Base-by-base conservation (phyloP, 2,329 filamentous ascomycete species). In the Penicillium sp. region DNA sequence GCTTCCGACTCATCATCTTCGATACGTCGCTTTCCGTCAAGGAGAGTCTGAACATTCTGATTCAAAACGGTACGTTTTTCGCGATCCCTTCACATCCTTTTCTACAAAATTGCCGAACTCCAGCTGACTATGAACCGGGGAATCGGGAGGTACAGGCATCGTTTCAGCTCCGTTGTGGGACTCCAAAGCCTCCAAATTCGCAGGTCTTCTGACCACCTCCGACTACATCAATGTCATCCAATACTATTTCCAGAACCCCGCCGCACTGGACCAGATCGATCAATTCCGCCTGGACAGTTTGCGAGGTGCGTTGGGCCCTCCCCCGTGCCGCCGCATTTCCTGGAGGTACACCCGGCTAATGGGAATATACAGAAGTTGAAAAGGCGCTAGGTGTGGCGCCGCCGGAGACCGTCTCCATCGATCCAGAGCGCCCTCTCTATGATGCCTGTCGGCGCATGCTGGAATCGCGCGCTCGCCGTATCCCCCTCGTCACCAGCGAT, bases 221-320 rank as follows among this genome's bases (percentile, higher is more conserved):
- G 94, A 99, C 78, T 99, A 94, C 75, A 95, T 99, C 78, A 99
- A 99, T 71, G 89, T 99, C 57, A 96, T 99, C 41, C 93, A 97
- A 75, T 99, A 99, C 78, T 97, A 99, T 81, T 97, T 92, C 82
- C 93, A 97, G 76, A 95, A 94, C 68, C 94, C 93, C 2, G 91
- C 96, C 65, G 89, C 93, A 58, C 84, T 97, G 60, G 86, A 88
- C 64, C 88, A 93, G 72, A 90, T 99, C 68, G 94, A 97, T 66
- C 90, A 96, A 75, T 97, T 99, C 74, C 88, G 91, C 47, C 80
- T 99, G 61, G 93, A 90, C 78, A 96, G 91, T 72, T 84, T 99
- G 58, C 86, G 93, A 84, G 91, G 93, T 96, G 81, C 58, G 81
- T 66, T 33, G 38, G 21, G n/a, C 7, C 23, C 5, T 25, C 13